These are phyloP conservation scores for Mercurialis annua DNA, from an alignment of 345 rosid genomes.

Conservation along the genomic window DNA sequence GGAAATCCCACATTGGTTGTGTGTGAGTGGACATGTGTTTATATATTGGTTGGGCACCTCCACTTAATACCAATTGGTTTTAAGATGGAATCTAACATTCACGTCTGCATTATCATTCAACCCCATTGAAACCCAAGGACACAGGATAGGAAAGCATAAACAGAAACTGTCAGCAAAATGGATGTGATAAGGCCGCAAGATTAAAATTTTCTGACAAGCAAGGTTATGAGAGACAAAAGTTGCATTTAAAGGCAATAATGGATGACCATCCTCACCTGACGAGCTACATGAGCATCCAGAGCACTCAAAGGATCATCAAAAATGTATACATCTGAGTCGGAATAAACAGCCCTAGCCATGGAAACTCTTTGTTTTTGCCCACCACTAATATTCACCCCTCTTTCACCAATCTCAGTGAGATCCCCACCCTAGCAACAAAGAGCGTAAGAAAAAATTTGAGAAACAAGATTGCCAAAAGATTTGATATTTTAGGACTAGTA, in stretches of 20 bases:
- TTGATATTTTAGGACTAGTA: constrained; percentile 11
- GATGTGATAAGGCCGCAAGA: background rate
- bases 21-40: no score
- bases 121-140: no score
- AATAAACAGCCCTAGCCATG: constrained; percentile 95
- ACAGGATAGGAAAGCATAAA: no score
- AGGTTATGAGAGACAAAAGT: background rate
- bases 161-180: background rate
- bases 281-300: constrained; percentile 95
- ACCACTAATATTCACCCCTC: constrained; percentile 99
- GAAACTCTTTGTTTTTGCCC: constrained; percentile 99
- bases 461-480: background rate
- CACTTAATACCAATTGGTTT: no score
- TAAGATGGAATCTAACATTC: no score
- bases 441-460: constrained; percentile 25
- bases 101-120: no score
- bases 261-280: constrained; percentile 57
- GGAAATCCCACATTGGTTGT: no score
- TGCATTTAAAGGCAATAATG: background rate
- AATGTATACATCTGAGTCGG: constrained; percentile 85
- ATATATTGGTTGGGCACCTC: no score
- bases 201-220: background rate
- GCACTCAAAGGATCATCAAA: constrained; percentile 99
- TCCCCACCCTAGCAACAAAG: constrained; percentile 81
- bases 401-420: constrained; percentile 99